Conservation (phyloP, 2,329 filamentous ascomycete genomes). For the Colletotrichum gloeosporioides region DNA sequence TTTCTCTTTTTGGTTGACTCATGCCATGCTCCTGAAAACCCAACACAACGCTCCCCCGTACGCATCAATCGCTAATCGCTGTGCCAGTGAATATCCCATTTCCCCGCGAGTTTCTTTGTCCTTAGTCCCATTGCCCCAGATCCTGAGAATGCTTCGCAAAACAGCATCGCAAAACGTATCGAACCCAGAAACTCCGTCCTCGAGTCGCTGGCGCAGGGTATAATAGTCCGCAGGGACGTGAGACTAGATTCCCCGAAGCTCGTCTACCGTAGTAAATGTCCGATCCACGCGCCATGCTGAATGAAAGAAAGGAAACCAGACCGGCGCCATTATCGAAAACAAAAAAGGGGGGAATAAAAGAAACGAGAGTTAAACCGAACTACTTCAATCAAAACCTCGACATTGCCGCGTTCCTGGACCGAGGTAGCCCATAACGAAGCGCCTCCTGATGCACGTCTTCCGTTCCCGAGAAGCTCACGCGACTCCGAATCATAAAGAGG, state of each 20-base stretch:
- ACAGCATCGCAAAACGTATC: conserved; percentile 6
- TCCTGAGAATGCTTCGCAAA: conserved; percentile 12
- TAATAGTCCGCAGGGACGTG: conserved; percentile 10
- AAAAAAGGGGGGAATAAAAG: not conserved
- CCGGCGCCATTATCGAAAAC: not conserved
- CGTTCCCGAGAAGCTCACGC: not conserved
- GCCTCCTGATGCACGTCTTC: not conserved
- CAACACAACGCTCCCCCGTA: conserved; percentile 11
- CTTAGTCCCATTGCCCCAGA: not conserved
- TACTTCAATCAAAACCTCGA: not conserved
- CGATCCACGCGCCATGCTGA: conserved; percentile 22
- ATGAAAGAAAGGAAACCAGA: conserved; percentile 16
- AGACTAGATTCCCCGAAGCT: conserved; percentile 5
- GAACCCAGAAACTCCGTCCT: conserved; percentile 20
- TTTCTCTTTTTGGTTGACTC: conserved; percentile 10
- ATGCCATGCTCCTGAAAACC: conserved; percentile 11
- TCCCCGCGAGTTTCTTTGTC: not conserved
- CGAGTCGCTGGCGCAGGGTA: conserved; percentile 10
- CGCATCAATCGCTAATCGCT: conserved; percentile 8
- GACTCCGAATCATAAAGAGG: not conserved
- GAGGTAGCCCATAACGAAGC: not conserved
- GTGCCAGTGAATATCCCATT: conserved; percentile 12
- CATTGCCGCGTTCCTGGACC: not conserved
- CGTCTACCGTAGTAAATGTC: conserved; percentile 19
- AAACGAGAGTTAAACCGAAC: not conserved